These are phyloP conservation scores for Xylaria scruposa DNA, from an alignment of 495 filamentous ascomycete genomes.

Conservation along the genomic window DNA sequence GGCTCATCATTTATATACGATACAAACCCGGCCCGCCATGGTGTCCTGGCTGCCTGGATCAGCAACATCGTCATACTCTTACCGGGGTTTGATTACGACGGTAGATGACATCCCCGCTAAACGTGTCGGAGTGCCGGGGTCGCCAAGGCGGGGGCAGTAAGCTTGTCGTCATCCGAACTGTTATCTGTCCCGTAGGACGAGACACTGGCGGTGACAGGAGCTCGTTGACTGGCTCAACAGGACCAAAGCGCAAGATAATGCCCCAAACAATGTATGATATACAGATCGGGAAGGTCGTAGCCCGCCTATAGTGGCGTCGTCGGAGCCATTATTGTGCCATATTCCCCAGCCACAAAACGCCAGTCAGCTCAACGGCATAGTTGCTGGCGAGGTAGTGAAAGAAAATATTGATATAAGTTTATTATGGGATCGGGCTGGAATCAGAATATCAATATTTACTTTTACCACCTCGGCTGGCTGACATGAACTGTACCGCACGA, in stretches of 20 bases:
- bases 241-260: not conserved
- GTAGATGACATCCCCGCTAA: not conserved
- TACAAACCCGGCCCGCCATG: not conserved
- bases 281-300: slow-evolving; percentile 19
- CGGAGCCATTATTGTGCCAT: not conserved
- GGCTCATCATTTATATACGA: slow-evolving; percentile 6
- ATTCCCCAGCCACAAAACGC: not conserved
- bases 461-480: no score
- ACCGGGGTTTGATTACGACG: not conserved
- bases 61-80: not conserved
- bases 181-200: slow-evolving; percentile 2
- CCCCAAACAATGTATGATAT: not conserved
- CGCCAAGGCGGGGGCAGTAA: slow-evolving; percentile 5
- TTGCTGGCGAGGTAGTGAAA: no score
- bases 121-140: slow-evolving; percentile 7
- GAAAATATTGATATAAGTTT: no score
- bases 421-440: no score
- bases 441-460: no score
- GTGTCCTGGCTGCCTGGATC: not conserved
- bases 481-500: not conserved
- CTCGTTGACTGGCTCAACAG: not conserved
- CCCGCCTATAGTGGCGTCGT: not conserved
- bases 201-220: not conserved
- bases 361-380: slow-evolving; percentile 16
- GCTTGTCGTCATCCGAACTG: slow-evolving; percentile 18